Evolutionary conservation across 257 asterid species (phyloP).

Genomic region (Misopates orontium): DNA sequence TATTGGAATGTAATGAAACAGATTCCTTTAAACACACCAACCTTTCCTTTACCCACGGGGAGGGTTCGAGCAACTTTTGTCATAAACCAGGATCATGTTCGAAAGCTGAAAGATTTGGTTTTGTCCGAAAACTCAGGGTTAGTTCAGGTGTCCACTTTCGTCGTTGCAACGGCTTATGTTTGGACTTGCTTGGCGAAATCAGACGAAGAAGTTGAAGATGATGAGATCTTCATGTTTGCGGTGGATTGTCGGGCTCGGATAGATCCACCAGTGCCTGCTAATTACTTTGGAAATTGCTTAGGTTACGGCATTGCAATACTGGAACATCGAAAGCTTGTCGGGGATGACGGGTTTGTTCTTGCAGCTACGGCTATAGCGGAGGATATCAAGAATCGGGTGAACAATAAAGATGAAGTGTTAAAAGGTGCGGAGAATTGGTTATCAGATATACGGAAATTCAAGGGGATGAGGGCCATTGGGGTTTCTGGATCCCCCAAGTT

Average conservation of each 20-base stretch:
- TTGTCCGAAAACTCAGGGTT: constrained; percentile 29
- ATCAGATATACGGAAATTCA: neutral
- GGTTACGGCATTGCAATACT: constrained; percentile 24
- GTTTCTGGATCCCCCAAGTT: constrained; percentile 53
- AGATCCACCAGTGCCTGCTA: constrained; percentile 44
- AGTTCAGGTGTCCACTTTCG: constrained; percentile 38
- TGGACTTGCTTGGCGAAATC: constrained; percentile 49
- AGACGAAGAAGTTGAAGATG: constrained; percentile 21
- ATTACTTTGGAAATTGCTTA: constrained; percentile 56
- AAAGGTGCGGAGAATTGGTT: constrained; percentile 37
- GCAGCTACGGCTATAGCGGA: constrained; percentile 39
- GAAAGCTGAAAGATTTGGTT: constrained; percentile 36
- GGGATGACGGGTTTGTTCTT: constrained; percentile 35
- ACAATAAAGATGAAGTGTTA: constrained; percentile 28
- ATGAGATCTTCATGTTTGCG: constrained; percentile 21
- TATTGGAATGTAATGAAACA: constrained; percentile 26
- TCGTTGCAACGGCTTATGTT: constrained; percentile 34
- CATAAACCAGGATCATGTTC: constrained; percentile 32
- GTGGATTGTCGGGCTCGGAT: constrained; percentile 36
- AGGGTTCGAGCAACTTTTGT: constrained; percentile 46
- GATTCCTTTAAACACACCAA: constrained; percentile 16
- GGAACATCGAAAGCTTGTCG: constrained; percentile 25
- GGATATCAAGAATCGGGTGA: constrained; percentile 25
- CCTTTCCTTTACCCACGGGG: constrained; percentile 34
- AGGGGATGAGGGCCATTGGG: constrained; percentile 14